phyloP scores from a whole-genome alignment of 2,329 filamentous ascomycete genomes.

The Sporothrix globosa region DNA sequence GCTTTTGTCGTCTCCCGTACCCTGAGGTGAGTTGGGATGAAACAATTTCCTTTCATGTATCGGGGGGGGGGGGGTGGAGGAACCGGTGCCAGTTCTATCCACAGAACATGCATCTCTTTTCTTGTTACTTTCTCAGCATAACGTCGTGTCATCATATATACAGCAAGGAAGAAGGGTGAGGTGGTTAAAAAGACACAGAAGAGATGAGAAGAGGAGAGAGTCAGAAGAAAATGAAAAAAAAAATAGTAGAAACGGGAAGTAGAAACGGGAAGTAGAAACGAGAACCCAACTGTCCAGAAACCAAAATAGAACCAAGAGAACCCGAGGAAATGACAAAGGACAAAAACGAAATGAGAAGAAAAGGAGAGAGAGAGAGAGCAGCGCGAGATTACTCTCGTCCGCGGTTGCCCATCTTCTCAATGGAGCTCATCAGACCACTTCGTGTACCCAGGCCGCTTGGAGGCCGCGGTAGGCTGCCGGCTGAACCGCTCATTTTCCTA shows the following conservation, averaged over 20 bases:
- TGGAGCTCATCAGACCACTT: slow-evolving; percentile 80
- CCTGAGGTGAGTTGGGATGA: slow-evolving; percentile 25
- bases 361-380: background rate
- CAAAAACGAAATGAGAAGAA: background rate
- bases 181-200: slow-evolving; percentile 5
- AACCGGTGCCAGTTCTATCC: background rate
- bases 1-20: background rate
- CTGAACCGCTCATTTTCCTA: slow-evolving; percentile 49
- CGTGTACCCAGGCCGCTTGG: slow-evolving; percentile 54
- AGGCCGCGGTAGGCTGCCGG: slow-evolving; percentile 52
- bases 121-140: slow-evolving; percentile 27
- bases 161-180: slow-evolving; percentile 10
- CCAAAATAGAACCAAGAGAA: slow-evolving; percentile 7
- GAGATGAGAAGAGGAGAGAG: slow-evolving; percentile 1
- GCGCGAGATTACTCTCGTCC: slow-evolving; percentile 44
- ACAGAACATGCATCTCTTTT: background rate
- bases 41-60: slow-evolving; percentile 16
- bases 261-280: background rate
- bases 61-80: too few relatives aligned
- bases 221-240: background rate
- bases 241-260: background rate
- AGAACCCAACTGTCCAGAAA: background rate
- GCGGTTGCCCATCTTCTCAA: slow-evolving; percentile 80
- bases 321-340: background rate
- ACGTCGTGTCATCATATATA: slow-evolving; percentile 34